Conservation (phyloP, 31 red algal genomes). For the Endocladia muricata region DNA sequence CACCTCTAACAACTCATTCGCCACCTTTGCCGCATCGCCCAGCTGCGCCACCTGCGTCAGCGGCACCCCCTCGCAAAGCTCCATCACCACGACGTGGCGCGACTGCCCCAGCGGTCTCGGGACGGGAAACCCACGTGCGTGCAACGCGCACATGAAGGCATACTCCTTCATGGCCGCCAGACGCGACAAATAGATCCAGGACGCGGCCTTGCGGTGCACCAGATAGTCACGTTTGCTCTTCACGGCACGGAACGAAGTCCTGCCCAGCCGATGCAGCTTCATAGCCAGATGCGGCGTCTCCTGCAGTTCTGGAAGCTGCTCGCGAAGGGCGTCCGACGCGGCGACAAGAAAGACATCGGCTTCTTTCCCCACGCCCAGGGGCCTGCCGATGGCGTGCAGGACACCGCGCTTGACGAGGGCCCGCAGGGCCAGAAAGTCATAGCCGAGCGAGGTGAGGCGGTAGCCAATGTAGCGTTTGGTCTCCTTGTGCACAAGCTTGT, state of each 20-base stretch:
- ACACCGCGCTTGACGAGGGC: constrained; percentile 78
- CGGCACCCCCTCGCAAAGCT: constrained; percentile 61
- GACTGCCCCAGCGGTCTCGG: constrained; percentile 84
- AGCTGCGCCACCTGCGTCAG: constrained; percentile 64
- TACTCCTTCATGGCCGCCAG: constrained; percentile 93
- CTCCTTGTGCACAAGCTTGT: constrained; percentile 95
- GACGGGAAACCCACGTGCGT: constrained; percentile 74
- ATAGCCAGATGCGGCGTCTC: constrained; percentile 56
- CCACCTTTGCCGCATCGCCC: constrained; percentile 23
- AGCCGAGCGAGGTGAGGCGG: constrained; percentile 88
- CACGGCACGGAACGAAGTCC: constrained; percentile 87
- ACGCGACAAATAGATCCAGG: constrained; percentile 91
- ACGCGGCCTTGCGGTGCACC: constrained; percentile 65
- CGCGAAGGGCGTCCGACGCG: constrained; percentile 20
- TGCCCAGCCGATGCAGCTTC: constrained; percentile 88
- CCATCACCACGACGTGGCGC: constrained; percentile 86
- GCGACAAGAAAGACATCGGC: constrained; percentile 84
- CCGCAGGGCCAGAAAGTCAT: constrained; percentile 89
- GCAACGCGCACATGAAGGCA: constrained; percentile 78
- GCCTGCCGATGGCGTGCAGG: constrained; percentile 64
- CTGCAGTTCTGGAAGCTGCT: constrained; percentile 34
- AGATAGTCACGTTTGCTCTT: constrained; percentile 86
- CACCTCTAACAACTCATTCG: constrained; percentile 44
- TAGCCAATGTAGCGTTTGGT: constrained; percentile 79
- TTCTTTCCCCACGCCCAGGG: constrained; percentile 93